phyloP scores from a whole-genome alignment of 129 eudicot species.

The Smallanthus sonchifolius region DNA sequence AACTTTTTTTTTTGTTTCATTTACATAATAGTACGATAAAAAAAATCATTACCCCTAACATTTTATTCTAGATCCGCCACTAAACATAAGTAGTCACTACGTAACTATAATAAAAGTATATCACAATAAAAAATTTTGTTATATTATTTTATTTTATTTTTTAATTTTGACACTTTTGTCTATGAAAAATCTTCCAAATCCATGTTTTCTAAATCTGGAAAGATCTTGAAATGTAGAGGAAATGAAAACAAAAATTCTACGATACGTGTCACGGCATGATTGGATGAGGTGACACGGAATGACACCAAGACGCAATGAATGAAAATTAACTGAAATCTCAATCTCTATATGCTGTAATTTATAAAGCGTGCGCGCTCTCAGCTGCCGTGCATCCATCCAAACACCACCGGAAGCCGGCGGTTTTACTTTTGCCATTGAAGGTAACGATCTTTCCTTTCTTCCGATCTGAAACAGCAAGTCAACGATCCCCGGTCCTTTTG shows the following conservation, averaged over 20 bases:
- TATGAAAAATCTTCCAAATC: not conserved
- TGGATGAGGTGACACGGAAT: conserved; percentile 24
- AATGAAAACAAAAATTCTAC: not conserved
- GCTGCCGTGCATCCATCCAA: conserved; percentile 10
- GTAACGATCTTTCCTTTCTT: not conserved
- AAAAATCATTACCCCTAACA: no score
- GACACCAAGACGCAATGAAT: conserved; percentile 25
- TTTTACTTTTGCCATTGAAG: conserved; percentile 10
- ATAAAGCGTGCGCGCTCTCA: conserved; percentile 12
- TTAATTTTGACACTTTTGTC: no score
- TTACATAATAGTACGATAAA: no score
- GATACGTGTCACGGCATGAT: conserved; percentile 13
- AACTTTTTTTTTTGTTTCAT: no score
- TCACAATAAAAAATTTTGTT: not conserved
- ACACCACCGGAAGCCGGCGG: conserved; percentile 22
- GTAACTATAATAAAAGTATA: no score
- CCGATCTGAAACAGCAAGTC: conserved; percentile 2
- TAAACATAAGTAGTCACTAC: no score
- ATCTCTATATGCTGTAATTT: conserved; percentile 1
- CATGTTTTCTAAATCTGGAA: not conserved
- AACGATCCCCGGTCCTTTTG: conserved; percentile 2
- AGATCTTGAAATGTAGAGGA: conserved; percentile 7
- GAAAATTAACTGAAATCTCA: conserved; percentile 10
- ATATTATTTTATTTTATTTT: no score
- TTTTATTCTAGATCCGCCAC: no score